These are phyloP conservation scores for Anisodus tanguticus DNA, from an alignment of 257 asterid genomes.

Conservation along the genomic window DNA sequence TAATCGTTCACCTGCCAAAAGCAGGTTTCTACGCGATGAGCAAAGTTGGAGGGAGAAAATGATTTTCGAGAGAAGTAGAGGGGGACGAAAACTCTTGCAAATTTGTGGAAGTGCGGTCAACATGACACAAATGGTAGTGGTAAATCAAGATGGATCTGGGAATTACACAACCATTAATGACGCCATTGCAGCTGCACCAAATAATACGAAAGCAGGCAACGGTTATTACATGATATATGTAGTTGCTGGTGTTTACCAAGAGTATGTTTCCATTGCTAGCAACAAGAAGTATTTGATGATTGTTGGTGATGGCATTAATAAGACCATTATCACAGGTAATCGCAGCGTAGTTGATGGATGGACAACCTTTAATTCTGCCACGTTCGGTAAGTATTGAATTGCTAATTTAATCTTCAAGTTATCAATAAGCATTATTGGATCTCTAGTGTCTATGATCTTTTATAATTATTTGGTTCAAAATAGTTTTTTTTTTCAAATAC, in stretches of 20 bases:
- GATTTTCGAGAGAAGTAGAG: not conserved
- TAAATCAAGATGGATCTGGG: slow-evolving; percentile 45
- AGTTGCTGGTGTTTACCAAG: slow-evolving; percentile 43
- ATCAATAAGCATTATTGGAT: too few species aligned
- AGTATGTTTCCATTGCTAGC: slow-evolving; percentile 39
- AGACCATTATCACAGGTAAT: slow-evolving; percentile 41
- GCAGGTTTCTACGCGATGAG: not conserved
- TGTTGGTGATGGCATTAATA: slow-evolving; percentile 44
- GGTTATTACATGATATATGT: slow-evolving; percentile 40
- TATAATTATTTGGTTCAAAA: too few species aligned
- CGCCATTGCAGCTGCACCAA: slow-evolving; percentile 41
- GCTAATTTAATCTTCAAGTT: not conserved
- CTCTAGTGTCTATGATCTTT: too few species aligned
- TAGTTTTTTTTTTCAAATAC: too few species aligned
- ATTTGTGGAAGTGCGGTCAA: slow-evolving; percentile 10
- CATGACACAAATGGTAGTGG: slow-evolving; percentile 35
- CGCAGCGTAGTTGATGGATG: slow-evolving; percentile 41
- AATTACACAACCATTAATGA: slow-evolving; percentile 33
- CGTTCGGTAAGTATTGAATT: slow-evolving; percentile 38
- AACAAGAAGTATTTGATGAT: slow-evolving; percentile 45
- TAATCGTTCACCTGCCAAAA: not conserved
- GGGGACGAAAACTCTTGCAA: slow-evolving; percentile 35
- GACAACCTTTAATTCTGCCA: slow-evolving; percentile 44
- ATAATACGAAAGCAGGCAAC: slow-evolving; percentile 29
- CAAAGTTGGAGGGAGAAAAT: not conserved